phyloP scores from a whole-genome alignment of 345 rosid species.

The Populus davidiana region DNA sequence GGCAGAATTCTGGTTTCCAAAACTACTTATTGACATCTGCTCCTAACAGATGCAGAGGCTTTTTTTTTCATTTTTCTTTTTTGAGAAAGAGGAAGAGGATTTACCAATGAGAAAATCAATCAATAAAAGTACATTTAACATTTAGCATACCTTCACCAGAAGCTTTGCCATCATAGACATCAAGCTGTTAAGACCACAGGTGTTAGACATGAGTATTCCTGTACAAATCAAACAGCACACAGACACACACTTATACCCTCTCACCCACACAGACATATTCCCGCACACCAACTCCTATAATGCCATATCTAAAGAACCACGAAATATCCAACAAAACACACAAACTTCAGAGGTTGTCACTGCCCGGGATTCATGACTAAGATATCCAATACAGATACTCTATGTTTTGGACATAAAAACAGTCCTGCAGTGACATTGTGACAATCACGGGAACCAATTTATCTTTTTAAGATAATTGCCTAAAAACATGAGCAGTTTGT shows the following conservation, averaged over 20 bases:
- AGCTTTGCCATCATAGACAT: constrained; percentile 75
- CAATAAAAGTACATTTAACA: not conserved
- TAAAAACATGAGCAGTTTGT: not conserved
- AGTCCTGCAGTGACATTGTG: not conserved
- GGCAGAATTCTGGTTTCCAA: not conserved
- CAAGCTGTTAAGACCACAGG: constrained; percentile 56
- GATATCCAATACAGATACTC: not conserved
- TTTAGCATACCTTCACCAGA: constrained; percentile 58
- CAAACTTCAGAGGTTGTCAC: not conserved
- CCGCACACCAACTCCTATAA: not conserved
- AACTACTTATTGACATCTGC: not conserved
- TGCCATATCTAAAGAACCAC: not conserved
- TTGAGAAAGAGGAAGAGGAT: not conserved
- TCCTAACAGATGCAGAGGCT: not conserved
- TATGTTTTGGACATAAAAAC: not conserved
- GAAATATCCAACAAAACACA: not conserved
- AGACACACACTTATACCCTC: not conserved
- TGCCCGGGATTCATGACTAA: not conserved
- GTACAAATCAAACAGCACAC: not conserved
- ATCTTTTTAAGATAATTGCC: not conserved
- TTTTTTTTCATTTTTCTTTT: not conserved
- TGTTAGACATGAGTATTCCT: not conserved
- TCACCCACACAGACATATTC: not conserved
- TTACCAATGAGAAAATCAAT: not conserved
- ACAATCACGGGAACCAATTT: not conserved